Conservation (phyloP, 768 basidiomycete genomes). For the Stropharia rugosoannulata region DNA sequence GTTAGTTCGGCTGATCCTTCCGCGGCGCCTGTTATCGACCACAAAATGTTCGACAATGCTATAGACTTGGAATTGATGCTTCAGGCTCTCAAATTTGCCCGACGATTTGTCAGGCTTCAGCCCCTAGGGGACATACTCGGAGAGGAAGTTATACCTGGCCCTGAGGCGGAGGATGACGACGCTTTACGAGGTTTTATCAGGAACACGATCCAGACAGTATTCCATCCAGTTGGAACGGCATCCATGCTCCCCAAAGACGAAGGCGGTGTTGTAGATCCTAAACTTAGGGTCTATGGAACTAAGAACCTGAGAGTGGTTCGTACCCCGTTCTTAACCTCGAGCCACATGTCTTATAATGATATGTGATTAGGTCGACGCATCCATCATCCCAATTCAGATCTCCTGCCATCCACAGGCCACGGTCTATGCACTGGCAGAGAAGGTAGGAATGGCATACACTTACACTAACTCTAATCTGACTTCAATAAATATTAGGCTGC, state of each 20-base stretch:
- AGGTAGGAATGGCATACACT: neutral
- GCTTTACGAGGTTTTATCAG: slow-evolving; percentile 2
- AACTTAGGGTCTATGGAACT: slow-evolving; percentile 9
- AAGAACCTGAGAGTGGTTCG: slow-evolving; percentile 11
- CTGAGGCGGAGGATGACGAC: neutral
- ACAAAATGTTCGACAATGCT: slow-evolving; percentile 5
- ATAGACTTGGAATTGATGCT: slow-evolving; percentile 8
- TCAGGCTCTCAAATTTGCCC: neutral
- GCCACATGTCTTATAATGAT: neutral
- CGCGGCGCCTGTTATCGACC: slow-evolving; percentile 8
- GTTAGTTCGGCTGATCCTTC: slow-evolving; percentile 4
- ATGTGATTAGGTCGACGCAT: neutral
- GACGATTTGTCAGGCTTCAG: neutral
- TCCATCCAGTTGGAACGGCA: slow-evolving; percentile 13
- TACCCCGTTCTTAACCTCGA: neutral
- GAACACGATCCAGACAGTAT: slow-evolving; percentile 3
- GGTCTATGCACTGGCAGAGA: slow-evolving; percentile 7
- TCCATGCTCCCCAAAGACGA: slow-evolving; percentile 11
- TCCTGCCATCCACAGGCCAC: slow-evolving; percentile 7
- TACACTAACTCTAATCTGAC: neutral
- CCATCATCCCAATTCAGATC: slow-evolving; percentile 5
- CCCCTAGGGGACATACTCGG: slow-evolving; percentile 7
- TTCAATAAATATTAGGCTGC: neutral
- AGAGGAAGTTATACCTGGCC: slow-evolving; percentile 2
- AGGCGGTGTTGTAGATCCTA: slow-evolving; percentile 10